Base-by-base conservation (phyloP, 495 filamentous ascomycete genomes). In the Penicillium pulvis region DNA sequence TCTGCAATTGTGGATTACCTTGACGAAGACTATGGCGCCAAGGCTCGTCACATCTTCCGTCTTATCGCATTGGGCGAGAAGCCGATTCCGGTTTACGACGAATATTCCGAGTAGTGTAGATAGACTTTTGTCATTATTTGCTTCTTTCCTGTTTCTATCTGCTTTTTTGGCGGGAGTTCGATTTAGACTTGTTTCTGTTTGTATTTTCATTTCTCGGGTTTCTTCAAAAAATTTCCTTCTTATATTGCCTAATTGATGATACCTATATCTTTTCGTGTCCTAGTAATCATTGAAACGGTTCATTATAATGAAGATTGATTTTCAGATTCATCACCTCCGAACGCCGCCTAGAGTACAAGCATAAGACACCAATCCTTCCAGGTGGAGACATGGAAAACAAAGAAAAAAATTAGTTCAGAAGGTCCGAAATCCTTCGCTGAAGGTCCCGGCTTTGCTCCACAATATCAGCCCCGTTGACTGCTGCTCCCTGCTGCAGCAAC, bases 1-100 rank as follows among this genome's bases (percentile, higher is more conserved):
- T 80, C 81, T 1, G 81, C 78, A 7, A 79, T 81, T 46, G 79
- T 83, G 2, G 80, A 83, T 60, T 83, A 82, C 64, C 64, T 82
- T 33, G 76, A 80, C 57, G 74, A 78, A 9, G 75, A 81, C 31
- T 67, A 70, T 48, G 71, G 75, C 39, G 74, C 69, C 41, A 77
- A 78, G 60, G 74, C 70, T 19, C 72, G 80, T 23, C 80, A 83
- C 66, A 79, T 83, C 44, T 83, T 83, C 72, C 79, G 80, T 5
- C 67, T 83, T n/a, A 70, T 68, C 62, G 79, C 79, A 2, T 65
- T 83, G 60, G 78, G 71, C 47, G 80, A 83, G 68, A 79, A 79
- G 62, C 80, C 80, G 5, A 75, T 81, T 43, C 75, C 80, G 7
- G 79, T 81, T 48, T 74, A 76, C 44, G 77, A 80, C 55, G 67